These are phyloP conservation scores for Pleurotus sapidus DNA, from an alignment of 768 basidiomycete genomes.

Conservation along the genomic window DNA sequence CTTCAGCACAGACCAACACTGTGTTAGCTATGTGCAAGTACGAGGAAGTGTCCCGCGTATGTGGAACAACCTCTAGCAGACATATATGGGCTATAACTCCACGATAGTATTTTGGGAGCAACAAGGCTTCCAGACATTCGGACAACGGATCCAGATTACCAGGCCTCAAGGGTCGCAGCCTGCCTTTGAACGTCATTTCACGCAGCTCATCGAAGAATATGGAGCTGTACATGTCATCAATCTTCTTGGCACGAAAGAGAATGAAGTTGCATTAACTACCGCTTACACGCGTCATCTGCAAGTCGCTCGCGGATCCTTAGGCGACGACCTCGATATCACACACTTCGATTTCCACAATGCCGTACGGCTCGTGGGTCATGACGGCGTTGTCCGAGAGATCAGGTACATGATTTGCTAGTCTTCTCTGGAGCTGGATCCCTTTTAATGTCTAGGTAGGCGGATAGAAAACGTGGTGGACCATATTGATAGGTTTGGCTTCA, in stretches of 20 bases:
- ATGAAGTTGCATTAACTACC: slow-evolving; percentile 79
- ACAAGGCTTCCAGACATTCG: slow-evolving; percentile 92
- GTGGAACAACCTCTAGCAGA: slow-evolving; percentile 30
- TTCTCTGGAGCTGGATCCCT: neutral
- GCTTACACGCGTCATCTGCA: slow-evolving; percentile 83
- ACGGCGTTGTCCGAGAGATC: slow-evolving; percentile 76
- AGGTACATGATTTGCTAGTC: slow-evolving; percentile 33
- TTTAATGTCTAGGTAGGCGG: slow-evolving; percentile 37
- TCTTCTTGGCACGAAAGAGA: slow-evolving; percentile 88
- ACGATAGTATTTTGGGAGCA: slow-evolving; percentile 96
- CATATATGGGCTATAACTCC: slow-evolving; percentile 12
- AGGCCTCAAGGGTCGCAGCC: slow-evolving; percentile 95
- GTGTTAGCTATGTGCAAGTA: slow-evolving; percentile 90
- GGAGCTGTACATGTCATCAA: slow-evolving; percentile 85
- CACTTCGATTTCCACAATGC: slow-evolving; percentile 93
- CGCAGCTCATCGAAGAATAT: slow-evolving; percentile 84
- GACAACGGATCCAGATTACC: slow-evolving; percentile 92
- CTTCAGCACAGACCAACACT: slow-evolving; percentile 82
- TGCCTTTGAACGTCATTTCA: slow-evolving; percentile 93
- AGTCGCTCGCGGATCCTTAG: slow-evolving; percentile 57
- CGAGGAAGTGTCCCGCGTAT: slow-evolving; percentile 93
- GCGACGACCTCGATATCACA: slow-evolving; percentile 73
- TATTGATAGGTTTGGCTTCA: slow-evolving; percentile 83
- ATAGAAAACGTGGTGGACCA: slow-evolving; percentile 56
- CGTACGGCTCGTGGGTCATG: slow-evolving; percentile 81